Evolutionary conservation across 2,329 filamentous ascomycete species (phyloP), one percentile per base, ranked within the genome.

Genomic region (Curvularia sp.): DNA sequence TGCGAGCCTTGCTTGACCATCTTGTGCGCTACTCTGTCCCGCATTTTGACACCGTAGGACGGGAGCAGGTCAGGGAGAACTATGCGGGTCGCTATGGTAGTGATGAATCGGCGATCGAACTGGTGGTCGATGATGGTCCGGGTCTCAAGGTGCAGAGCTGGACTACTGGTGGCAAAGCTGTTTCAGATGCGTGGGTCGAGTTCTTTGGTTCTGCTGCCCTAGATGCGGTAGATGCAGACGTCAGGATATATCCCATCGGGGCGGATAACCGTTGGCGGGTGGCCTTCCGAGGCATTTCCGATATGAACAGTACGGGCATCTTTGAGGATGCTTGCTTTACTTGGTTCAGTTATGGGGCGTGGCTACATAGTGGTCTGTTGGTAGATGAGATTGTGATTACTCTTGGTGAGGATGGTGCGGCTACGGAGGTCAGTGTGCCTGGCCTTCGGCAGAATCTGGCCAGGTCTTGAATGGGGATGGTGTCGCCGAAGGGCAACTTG

Each of bases 261-360:
- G 39, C 39, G 18, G 18, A 42, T 22, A 42, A 42, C 39, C 39
- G 39, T 22, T 42, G 39, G 39, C 39, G 39, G 18, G 39, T 42
- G 39, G 39, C 39, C n/a, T 42, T 42, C 39, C 18, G 39, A n/a
- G 39, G 39, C 39, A 42, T 42, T 42, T 42, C 39, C 39, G 39
- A 42, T 42, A 20, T 42, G 39, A 42, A 42, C 18, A 24, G 39
- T 42, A 42, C 39, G 39, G 39, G 39, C 24, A 42, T 42, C 18
- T 42, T 42, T 42, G 39, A 42, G 39, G 39, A 42, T 42, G 39
- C 39, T 42, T 42, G 39, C 39, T 42, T 22, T 42, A 42, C 39
- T 42, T 42, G 39, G 39, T 42, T 42, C 39, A 42, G 39, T 42
- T 2, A 42, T 42, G 39, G 39, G 39, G 39, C 39, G n/a, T 42